These are phyloP conservation scores for Claviceps sp. DNA, from an alignment of 2,329 filamentous ascomycete species.

Conservation along the genomic window DNA sequence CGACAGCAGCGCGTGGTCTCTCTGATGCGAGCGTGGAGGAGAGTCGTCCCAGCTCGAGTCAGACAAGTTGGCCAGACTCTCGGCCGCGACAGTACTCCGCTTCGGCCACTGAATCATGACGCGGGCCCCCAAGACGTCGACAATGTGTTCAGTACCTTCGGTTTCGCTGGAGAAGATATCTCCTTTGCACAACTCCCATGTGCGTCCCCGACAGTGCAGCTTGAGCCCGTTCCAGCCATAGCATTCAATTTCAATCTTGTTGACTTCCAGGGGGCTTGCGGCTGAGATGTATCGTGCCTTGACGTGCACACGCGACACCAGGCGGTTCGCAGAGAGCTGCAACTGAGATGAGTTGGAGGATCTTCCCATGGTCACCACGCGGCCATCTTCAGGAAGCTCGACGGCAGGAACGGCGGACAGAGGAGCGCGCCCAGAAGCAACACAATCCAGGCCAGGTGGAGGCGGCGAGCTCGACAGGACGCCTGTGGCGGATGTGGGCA, in stretches of 20 bases:
- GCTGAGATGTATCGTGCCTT: constrained; percentile 72
- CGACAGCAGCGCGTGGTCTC: constrained; percentile 32
- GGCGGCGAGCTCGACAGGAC: constrained; percentile 79
- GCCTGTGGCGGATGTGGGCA: constrained; percentile 86
- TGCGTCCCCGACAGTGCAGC: constrained; percentile 78
- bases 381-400: constrained; percentile 67
- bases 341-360: constrained; percentile 94
- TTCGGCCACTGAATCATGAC: constrained; percentile 82
- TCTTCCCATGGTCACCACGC: constrained; percentile 73
- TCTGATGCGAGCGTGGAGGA: constrained; percentile 25
- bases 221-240: constrained; percentile 93
- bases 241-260: constrained; percentile 78
- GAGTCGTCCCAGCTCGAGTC: constrained; percentile 63
- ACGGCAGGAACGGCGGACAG: constrained; percentile 73
- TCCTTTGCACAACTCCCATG: constrained; percentile 75
- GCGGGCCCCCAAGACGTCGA: constrained; percentile 86
- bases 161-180: constrained; percentile 86
- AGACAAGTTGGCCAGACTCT: constrained; percentile 36
- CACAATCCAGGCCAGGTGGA: constrained; percentile 34
- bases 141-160: constrained; percentile 77
- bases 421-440: constrained; percentile 65
- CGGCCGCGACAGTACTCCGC: constrained; percentile 27
- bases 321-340: constrained; percentile 80
- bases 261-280: constrained; percentile 51
- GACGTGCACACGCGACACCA: constrained; percentile 88